Evolutionary conservation across 2,329 filamentous ascomycete genomes (phyloP).

Genomic region (Clonostachys byssicola): DNA sequence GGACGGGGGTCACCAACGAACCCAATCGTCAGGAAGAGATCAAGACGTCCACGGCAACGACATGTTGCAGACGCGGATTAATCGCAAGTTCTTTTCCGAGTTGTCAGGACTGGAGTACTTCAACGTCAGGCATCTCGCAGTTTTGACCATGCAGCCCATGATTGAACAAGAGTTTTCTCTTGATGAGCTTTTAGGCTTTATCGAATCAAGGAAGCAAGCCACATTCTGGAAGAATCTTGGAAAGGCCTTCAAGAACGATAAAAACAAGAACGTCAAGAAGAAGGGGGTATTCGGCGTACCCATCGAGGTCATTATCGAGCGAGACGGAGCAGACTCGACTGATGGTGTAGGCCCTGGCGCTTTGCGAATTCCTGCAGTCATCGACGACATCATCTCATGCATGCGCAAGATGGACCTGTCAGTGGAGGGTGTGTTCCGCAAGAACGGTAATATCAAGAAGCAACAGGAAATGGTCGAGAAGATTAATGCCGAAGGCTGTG

Average conservation of each 20-base stretch:
- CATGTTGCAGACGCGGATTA: constrained; percentile 45
- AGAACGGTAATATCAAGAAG: constrained; percentile 97
- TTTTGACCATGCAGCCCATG: constrained; percentile 90
- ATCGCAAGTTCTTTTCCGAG: constrained; percentile 91
- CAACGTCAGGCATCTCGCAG: constrained; percentile 91
- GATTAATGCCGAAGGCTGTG: constrained; percentile 82
- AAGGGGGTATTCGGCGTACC: constrained; percentile 92
- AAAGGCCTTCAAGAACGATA: constrained; percentile 90
- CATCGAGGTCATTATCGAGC: constrained; percentile 83
- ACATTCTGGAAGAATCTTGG: constrained; percentile 99
- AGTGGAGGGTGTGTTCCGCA: constrained; percentile 96
- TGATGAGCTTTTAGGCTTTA: constrained; percentile 86
- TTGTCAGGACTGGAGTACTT: constrained; percentile 95
- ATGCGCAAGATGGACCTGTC: constrained; percentile 99
- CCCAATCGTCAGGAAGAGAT: constrained; percentile 49
- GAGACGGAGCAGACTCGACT: constrained; percentile 94
- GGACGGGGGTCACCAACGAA: constrained; percentile 57
- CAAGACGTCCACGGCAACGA: constrained; percentile 49
- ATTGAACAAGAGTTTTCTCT: constrained; percentile 88
- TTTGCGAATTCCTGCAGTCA: constrained; percentile 83
- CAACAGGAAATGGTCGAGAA: constrained; percentile 80
- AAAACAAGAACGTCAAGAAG: constrained; percentile 74
- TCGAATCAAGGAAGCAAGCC: constrained; percentile 82
- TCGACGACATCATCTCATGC: constrained; percentile 90
- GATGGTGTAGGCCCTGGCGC: constrained; percentile 92